These are phyloP conservation scores for Torulaspora delbrueckii DNA, from an alignment of 805 yeast species.

Conservation along the genomic window DNA sequence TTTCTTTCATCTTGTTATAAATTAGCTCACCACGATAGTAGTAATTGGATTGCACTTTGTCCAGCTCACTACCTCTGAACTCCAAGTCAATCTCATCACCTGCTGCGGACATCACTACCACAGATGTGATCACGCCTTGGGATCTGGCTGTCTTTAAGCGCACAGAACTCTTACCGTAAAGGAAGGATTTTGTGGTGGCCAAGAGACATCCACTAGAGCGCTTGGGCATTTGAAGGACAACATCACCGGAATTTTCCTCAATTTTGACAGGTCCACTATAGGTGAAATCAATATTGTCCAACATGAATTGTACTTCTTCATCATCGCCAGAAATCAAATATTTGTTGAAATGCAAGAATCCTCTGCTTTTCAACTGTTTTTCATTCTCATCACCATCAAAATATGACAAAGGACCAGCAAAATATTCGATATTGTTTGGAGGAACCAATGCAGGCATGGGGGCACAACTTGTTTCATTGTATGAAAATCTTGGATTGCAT, in stretches of 20 bases:
- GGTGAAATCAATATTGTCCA: constrained; percentile 58
- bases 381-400: constrained; percentile 5
- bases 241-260: constrained; percentile 41
- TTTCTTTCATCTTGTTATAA: constrained; percentile 49
- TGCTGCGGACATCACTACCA: constrained; percentile 74
- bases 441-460: constrained; percentile 68
- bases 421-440: constrained; percentile 14
- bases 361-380: constrained; percentile 15
- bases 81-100: constrained; percentile 93
- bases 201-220: constrained; percentile 69
- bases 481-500: constrained; percentile 76
- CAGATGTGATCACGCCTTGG: constrained; percentile 79
- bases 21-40: constrained; percentile 70
- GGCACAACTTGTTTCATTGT: constrained; percentile 63
- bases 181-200: constrained; percentile 68
- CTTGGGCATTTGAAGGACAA: constrained; percentile 75
- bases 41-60: constrained; percentile 68
- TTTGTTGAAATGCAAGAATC: constrained; percentile 28
- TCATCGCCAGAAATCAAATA: constrained; percentile 29
- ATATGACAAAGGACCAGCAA: constrained; percentile 8
- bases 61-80: constrained; percentile 69
- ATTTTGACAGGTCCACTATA: constrained; percentile 52
- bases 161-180: constrained; percentile 77
- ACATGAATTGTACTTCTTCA: constrained; percentile 55
- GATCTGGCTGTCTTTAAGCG: constrained; percentile 67